These are phyloP conservation scores for Lolium perenne DNA, from an alignment of 176 grass and related monocot species.

Conservation along the genomic window DNA sequence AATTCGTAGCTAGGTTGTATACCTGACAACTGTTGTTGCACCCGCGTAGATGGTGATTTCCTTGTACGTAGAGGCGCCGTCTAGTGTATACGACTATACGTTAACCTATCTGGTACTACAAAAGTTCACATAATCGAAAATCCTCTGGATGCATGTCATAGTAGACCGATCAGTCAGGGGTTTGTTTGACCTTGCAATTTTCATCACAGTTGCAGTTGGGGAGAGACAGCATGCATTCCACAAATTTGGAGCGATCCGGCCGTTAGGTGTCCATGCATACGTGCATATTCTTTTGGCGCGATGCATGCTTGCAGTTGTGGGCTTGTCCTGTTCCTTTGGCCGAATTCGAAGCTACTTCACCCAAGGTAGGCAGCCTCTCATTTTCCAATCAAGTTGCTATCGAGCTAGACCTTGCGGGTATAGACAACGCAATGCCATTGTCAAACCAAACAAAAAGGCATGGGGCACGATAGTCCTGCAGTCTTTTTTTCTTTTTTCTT, in stretches of 20 bases:
- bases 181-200: no score
- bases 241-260: no score
- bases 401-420: background rate
- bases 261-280: background rate
- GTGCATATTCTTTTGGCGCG: background rate
- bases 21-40: slow-evolving; percentile 22
- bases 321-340: slow-evolving; percentile 37
- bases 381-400: slow-evolving; percentile 33
- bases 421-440: background rate
- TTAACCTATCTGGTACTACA: no score
- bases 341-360: slow-evolving; percentile 49
- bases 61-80: no score
- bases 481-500: background rate
- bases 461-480: background rate
- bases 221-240: no score
- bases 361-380: slow-evolving; percentile 44
- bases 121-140: no score
- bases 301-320: background rate
- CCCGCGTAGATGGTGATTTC: no score
- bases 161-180: no score
- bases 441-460: slow-evolving; percentile 43
- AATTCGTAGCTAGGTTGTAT: background rate
- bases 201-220: no score
- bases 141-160: no score
- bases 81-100: no score